These are phyloP conservation scores for Zalaria sp. DNA, from an alignment of 2,329 filamentous ascomycete species.

Conservation along the genomic window DNA sequence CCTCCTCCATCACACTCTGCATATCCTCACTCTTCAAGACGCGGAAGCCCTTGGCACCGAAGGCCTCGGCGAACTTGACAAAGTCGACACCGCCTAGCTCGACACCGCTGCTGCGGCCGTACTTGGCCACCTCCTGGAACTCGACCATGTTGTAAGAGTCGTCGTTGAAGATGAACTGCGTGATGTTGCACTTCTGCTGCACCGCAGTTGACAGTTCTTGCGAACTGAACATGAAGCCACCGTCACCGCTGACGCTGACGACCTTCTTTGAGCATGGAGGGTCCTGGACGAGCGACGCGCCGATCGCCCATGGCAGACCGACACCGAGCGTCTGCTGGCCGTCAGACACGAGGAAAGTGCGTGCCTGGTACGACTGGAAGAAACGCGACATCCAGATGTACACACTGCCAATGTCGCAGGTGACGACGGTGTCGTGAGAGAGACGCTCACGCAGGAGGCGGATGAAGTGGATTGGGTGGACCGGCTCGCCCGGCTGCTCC, in stretches of 20 bases:
- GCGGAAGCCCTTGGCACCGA: conserved; percentile 32
- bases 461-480: conserved; percentile 34
- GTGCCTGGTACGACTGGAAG: conserved; percentile 30
- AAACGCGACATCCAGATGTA: conserved; percentile 36
- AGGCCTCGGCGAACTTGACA: conserved; percentile 32
- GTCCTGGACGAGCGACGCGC: conserved; percentile 27
- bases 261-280: conserved; percentile 31
- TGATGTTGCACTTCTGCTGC: conserved; percentile 33
- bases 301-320: conserved; percentile 35
- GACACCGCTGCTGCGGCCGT: conserved; percentile 30
- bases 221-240: conserved; percentile 35
- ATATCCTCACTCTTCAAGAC: conserved; percentile 25
- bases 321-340: conserved; percentile 37
- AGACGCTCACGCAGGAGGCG: conserved; percentile 27
- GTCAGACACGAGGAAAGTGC: conserved; percentile 31
- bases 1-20: conserved; percentile 29
- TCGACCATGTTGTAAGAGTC: conserved; percentile 37
- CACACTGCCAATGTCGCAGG: conserved; percentile 32
- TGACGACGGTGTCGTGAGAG: conserved; percentile 26
- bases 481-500: conserved; percentile 15
- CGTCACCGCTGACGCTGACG: conserved; percentile 31
- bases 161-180: conserved; percentile 38
- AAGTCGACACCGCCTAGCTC: conserved; percentile 34
- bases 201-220: conserved; percentile 34
- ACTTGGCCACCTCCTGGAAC: conserved; percentile 38